Evolutionary conservation across 208 protist genomes (phyloP).

Genomic region (Leishmania tarentolae): DNA sequence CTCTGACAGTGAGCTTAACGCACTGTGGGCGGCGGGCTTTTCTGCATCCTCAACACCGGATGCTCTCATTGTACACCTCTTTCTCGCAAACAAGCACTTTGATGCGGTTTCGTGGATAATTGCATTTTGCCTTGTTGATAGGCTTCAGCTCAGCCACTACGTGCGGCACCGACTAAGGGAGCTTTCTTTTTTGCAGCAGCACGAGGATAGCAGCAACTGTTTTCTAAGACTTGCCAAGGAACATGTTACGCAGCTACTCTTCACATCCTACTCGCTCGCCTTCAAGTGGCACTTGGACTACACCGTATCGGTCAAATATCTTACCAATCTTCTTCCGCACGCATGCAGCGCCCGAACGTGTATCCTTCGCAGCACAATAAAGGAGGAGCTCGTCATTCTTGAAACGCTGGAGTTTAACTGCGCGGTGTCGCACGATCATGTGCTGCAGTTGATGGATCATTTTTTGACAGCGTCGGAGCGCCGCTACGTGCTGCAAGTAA

Average conservation of each 20-base stretch:
- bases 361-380: slow-evolving; percentile 28
- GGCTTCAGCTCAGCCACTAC: slow-evolving; percentile 55
- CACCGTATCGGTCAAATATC: slow-evolving; percentile 53
- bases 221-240: slow-evolving; percentile 9
- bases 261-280: slow-evolving; percentile 66
- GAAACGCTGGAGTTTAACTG: slow-evolving; percentile 56
- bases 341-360: background rate
- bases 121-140: slow-evolving; percentile 76
- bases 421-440: slow-evolving; percentile 27
- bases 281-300: slow-evolving; percentile 84
- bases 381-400: slow-evolving; percentile 41
- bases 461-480: slow-evolving; percentile 56
- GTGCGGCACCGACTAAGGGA: slow-evolving; percentile 34
- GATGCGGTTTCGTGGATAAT: slow-evolving; percentile 70
- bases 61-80: slow-evolving; percentile 68
- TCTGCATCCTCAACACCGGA: slow-evolving; percentile 11
- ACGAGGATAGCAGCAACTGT: background rate
- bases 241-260: slow-evolving; percentile 38
- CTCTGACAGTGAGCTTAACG: background rate
- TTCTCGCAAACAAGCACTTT: slow-evolving; percentile 46
- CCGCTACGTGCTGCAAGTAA: slow-evolving; percentile 26
- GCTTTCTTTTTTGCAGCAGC: slow-evolving; percentile 21
- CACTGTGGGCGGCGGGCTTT: slow-evolving; percentile 38
- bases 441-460: slow-evolving; percentile 53
- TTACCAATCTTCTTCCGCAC: slow-evolving; percentile 56